A percentile compares a stretch with the other conserved stretches of the same genome.
Evolutionary conservation across 2,329 filamentous ascomycete species (phyloP).

Genomic region (Monosporascus sp.): DNA sequence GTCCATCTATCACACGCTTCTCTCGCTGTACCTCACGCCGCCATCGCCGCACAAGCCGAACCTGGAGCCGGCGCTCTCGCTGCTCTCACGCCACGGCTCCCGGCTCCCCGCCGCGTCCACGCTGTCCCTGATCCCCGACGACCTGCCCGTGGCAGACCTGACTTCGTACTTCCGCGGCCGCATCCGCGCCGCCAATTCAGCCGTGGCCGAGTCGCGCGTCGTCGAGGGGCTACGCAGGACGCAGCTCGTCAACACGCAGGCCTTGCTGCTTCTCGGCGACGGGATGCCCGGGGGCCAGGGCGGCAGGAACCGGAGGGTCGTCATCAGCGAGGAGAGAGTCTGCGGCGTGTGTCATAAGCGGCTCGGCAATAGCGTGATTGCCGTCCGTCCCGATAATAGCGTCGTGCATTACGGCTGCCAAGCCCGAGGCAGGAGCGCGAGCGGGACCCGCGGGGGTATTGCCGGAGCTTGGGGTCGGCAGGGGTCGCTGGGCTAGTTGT

Average conservation of each 20-base stretch:
- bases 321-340: conserved; percentile 81
- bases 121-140: conserved; percentile 76
- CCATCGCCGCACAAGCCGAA: conserved; percentile 67
- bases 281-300: conserved; percentile 47
- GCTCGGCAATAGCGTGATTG: conserved; percentile 84
- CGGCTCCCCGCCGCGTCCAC: conserved; percentile 85
- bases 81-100: conserved; percentile 89
- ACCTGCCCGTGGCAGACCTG: conserved; percentile 71
- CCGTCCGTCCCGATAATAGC: conserved; percentile 77
- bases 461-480: conserved; percentile 26
- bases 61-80: conserved; percentile 73
- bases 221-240: conserved; percentile 72
- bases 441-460: conserved; percentile 28
- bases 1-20: conserved; percentile 87
- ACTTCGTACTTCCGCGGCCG: conserved; percentile 89
- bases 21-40: conserved; percentile 84
- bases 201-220: conserved; percentile 75
- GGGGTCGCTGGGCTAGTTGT: conserved; percentile 5
- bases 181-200: conserved; percentile 78
- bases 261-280: conserved; percentile 68
- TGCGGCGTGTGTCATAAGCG: conserved; percentile 93
- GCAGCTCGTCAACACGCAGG: conserved; percentile 72
- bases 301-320: conserved; percentile 61
- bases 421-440: conserved; percentile 33
- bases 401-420: conserved; percentile 82